Percentiles rank a stretch among this genome's conserved stretches.
These are phyloP conservation scores for Canavalia ensiformis DNA, from an alignment of 306 rosid genomes.

Conservation along the genomic window DNA sequence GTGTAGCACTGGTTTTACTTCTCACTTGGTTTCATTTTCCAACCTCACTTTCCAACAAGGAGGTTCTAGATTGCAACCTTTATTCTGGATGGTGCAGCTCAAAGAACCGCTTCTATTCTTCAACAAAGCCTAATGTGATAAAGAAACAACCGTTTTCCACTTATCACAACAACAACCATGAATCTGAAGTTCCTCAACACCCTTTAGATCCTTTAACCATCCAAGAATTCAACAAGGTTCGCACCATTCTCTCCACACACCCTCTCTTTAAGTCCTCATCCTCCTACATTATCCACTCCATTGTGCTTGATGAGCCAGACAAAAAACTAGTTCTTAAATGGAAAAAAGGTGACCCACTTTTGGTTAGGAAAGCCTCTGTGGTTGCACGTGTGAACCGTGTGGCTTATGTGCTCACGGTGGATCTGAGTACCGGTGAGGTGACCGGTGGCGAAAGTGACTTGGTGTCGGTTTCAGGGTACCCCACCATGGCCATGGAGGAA, in stretches of 20 bases:
- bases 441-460: constrained; percentile 28
- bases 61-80: constrained; percentile 61
- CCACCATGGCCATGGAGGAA: constrained; percentile 71
- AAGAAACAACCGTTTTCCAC: constrained; percentile 42
- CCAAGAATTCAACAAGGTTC: constrained; percentile 63
- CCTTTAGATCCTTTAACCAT: constrained; percentile 89
- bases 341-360: constrained; percentile 60
- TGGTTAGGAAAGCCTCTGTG: constrained; percentile 70
- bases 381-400: constrained; percentile 56
- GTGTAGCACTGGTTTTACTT: constrained; percentile 48
- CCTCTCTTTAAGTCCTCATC: constrained; percentile 58
- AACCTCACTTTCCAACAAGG: constrained; percentile 35
- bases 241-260: constrained; percentile 61
- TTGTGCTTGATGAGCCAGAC: constrained; percentile 77
- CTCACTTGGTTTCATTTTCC: constrained; percentile 69
- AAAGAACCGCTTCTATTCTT: constrained; percentile 59
- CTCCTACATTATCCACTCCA: constrained; percentile 56
- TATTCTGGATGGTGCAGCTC: constrained; percentile 69
- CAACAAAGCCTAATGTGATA: constrained; percentile 37
- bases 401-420: constrained; percentile 58
- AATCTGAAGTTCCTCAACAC: constrained; percentile 70
- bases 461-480: constrained; percentile 61
- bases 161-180: constrained; percentile 21
- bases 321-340: constrained; percentile 65
- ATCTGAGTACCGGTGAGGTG: constrained; percentile 57